These are phyloP conservation scores for Pseudogymnoascus sp. DNA, from an alignment of 2,329 filamentous ascomycete genomes.

Conservation along the genomic window DNA sequence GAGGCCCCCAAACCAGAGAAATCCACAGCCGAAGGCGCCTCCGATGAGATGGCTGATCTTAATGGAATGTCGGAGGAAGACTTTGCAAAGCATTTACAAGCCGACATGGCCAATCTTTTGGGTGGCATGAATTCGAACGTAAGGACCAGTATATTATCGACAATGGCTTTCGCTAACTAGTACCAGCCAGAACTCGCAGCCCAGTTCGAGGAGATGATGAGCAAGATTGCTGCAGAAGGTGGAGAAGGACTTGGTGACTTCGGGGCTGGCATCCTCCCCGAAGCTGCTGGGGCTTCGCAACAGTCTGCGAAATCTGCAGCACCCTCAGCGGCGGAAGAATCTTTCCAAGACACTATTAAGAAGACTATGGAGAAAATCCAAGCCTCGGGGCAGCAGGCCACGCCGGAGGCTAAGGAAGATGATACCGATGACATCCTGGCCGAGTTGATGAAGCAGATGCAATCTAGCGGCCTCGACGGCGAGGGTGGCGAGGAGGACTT, in stretches of 20 bases:
- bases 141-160: constrained; percentile 22
- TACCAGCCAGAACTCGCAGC: constrained; percentile 63
- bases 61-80: constrained; percentile 61
- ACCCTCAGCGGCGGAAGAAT: constrained; percentile 45
- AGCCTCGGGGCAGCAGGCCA: constrained; percentile 76
- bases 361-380: constrained; percentile 97
- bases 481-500: constrained; percentile 72
- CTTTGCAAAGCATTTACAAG: constrained; percentile 80
- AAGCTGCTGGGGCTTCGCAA: constrained; percentile 17
- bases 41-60: constrained; percentile 18
- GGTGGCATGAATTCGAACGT: constrained; percentile 60
- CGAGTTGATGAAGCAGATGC: constrained; percentile 88
- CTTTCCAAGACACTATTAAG: constrained; percentile 87
- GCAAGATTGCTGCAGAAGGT: constrained; percentile 52
- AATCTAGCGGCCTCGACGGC: constrained; percentile 53
- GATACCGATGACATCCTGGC: constrained; percentile 73
- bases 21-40: constrained; percentile 14
- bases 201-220: constrained; percentile 73
- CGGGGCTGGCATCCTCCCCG: constrained; percentile 21
- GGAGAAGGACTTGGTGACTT: constrained; percentile 37
- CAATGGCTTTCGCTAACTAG: constrained; percentile 4
- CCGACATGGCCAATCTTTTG: constrained; percentile 79
- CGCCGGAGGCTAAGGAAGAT: constrained; percentile 65
- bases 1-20: constrained; percentile 24
- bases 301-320: constrained; percentile 22